Evolutionary conservation across 768 basidiomycete genomes (phyloP), one percentile per base, ranked within the genome.

Genomic region (Psilocybe sp.): DNA sequence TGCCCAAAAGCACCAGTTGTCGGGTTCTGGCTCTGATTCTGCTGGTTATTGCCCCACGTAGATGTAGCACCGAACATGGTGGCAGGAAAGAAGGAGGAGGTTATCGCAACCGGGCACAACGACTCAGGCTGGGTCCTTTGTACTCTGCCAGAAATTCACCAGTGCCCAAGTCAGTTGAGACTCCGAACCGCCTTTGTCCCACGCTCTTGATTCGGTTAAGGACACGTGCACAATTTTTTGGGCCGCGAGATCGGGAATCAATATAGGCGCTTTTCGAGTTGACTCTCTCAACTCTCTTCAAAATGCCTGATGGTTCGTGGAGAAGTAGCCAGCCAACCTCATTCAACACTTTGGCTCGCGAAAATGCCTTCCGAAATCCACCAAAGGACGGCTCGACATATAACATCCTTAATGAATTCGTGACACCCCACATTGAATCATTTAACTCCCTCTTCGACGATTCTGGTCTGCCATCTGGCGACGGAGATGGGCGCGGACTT

Each of bases 381-480:
- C 77, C 87, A 20, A 75, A 77, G 57, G 69, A 80, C 37, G 81
- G 80, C 16, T 79, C 88, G 18, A 82, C 84, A 11, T 82, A 90
- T 56, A 82, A 83, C 15, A 89, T 89, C 46, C 76, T 98, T 52
- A 92, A 97, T 58, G 91, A 96, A 69, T 91, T 98, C 60, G 92
- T 98, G 47, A 73, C 82, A 18, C 96, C 97, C 5, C 95, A 98
- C 65, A 82, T 98, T 54, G 89, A 98, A 66, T 93, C 91, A 35
- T 98, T 99, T 78, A 96, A 98, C 68, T 86, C 92, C 13, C 79
- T 99, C 20, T 95, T 98, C 66, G 95, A 98, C 61, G 93, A 96
- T 65, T 85, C 88, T 46, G 88, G 88, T n/a, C 65, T 89, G 47
- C 82, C 85, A 50, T 63, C 76, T 40, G 85, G 87, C 9, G 85